Evolutionary conservation across 495 filamentous ascomycete genomes (phyloP), one percentile per base, ranked within the genome.

Genomic region (Tuber melanosporum): DNA sequence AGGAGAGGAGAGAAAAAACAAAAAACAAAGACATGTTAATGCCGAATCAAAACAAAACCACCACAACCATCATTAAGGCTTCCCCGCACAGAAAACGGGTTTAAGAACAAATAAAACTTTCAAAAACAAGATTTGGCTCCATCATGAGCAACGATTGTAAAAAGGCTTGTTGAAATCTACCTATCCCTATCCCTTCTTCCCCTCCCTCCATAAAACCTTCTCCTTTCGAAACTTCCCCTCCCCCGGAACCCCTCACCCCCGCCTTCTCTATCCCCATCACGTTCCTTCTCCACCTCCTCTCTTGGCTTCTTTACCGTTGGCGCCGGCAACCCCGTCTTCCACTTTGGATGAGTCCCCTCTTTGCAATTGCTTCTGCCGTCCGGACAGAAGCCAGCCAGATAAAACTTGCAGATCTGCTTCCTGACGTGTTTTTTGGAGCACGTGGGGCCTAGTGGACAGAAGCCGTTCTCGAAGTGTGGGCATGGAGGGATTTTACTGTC

Each of bases 401-500:
- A 99, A 84, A 89, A 97, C n/a, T 86, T 84, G 84, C 95, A 99
- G 1, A 97, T 82, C 66, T 88, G 88, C 46, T 92, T 90, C 45
- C 90, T 85, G 72, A 96, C 90, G 84, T 99, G 95, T 78, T 92
- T 91, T 85, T 97, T 92, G 15, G 91, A 90, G 84, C 95, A 99
- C 42, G 88, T 85, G 5, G 94, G 92, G 0, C 95, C 96, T 20
- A 98, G 87, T 39, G 93, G 92, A 79, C 96, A 98, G 85, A 97
- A 98, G 2, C 95, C 95, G n/a, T 90, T 89, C 73, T 97, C 93
- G 85, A 97, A 99, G 85, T 97, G 93, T 75, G 94, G 94, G 81
- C 95, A 99, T 0, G 93, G 90, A 8, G 95, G 92, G 9, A 97
- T 87, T 76, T 91, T 89, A 36, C 88, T 89, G 71, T 91, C 89